Evolutionary conservation across 768 basidiomycete species (phyloP), one percentile per base, ranked within the genome.

Genomic region (Suillus subluteus): DNA sequence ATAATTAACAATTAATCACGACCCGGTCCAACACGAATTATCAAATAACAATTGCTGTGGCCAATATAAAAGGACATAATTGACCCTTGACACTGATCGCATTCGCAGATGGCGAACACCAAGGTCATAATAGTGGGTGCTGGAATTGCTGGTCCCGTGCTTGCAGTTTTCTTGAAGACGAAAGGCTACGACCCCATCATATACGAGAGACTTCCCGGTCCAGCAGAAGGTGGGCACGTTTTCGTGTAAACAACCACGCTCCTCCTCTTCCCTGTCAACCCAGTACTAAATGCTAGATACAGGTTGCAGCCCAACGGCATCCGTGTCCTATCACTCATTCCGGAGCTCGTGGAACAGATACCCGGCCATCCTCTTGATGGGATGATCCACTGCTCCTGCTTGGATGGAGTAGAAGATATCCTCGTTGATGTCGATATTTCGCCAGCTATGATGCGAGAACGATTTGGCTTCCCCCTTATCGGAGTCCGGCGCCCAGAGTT

Each of bases 131-230:
- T 82, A 56, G 76, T 77, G 12, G 81, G 81, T 26, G 73, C 73
- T 23, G 81, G 81, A 3, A 77, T 82, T 48, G 80, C 78, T 7
- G 81, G 82, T 18, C 79, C 80, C 18, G 77, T 80, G 2, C 76
- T 82, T 43, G 79, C 79, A 3, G 71, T 79, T 32, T 73, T 80
- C 12, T 74, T 82, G 41, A 80, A 78, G 64, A 69, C 69, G 37
- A 78, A 79, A 63, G 80, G 80, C 16, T 81, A 79, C 66, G 69
- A 75, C 3, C 79, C 79, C 9, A 65, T 81, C 59, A 69, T 81
- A 6, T 82, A 79, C 68, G 81, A 82, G 50, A 63, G 75, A 68
- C 52, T 72, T 52, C 59, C 66, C 6, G 58, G 64, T 15, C 37
- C 69, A 37, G 40, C 64, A 35, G 69, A 74, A 6, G 71, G 70